These are phyloP conservation scores for Aspergillus diversus DNA, from an alignment of 495 filamentous ascomycete species.

Conservation along the genomic window DNA sequence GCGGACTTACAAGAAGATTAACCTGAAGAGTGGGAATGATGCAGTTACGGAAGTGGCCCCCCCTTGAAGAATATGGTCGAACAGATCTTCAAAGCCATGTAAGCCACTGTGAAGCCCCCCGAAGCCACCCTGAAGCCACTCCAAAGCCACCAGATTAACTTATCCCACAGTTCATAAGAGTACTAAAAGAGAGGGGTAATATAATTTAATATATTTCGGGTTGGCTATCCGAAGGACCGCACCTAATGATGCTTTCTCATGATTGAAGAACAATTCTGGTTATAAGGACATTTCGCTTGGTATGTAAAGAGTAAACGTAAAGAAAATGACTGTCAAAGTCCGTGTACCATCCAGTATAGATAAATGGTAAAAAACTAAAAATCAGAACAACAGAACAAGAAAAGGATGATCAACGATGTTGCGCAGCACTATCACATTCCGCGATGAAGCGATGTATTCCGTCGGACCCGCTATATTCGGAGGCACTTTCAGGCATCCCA, in stretches of 20 bases:
- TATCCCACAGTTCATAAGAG: neutral
- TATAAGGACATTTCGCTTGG: slow-evolving; percentile 2
- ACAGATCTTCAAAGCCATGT: neutral
- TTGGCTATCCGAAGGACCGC: neutral
- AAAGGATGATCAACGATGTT: slow-evolving; percentile 18
- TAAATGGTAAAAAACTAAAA: slow-evolving; percentile 5
- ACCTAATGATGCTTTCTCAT: neutral
- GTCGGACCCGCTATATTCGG: slow-evolving; percentile 77
- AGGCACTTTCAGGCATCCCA: slow-evolving; percentile 42
- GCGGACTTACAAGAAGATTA: too few relatives aligned
- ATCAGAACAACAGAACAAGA: neutral
- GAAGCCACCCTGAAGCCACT: neutral
- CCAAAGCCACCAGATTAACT: neutral
- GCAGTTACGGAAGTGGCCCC: neutral
- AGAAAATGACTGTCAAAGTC: slow-evolving; percentile 30
- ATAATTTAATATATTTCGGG: slow-evolving; percentile 9
- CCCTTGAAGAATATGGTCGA: too few relatives aligned
- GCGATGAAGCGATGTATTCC: slow-evolving; percentile 88
- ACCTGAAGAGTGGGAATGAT: too few relatives aligned
- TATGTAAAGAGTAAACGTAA: slow-evolving; percentile 7
- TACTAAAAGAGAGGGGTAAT: neutral
- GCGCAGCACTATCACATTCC: slow-evolving; percentile 71
- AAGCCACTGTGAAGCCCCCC: neutral
- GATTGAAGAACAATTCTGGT: neutral
- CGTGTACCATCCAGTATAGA: slow-evolving; percentile 22